Conservation (phyloP, 2,329 filamentous ascomycete genomes). For the Aureobasidium sp. region DNA sequence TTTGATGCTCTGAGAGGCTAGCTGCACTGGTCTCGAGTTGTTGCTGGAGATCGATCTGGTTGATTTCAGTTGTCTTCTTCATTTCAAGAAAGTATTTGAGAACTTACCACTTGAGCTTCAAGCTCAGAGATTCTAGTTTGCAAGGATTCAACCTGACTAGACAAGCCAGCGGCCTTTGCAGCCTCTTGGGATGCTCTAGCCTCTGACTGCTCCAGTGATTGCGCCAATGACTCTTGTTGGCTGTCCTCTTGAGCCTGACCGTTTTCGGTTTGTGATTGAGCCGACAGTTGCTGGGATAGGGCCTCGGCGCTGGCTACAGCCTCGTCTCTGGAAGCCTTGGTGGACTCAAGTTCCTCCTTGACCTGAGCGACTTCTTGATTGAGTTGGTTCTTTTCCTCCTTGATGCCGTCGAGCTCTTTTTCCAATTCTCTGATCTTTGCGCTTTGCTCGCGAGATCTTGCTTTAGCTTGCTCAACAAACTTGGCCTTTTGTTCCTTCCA, state of each 20-base stretch:
- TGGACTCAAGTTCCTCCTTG: conserved; percentile 52
- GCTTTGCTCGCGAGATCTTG: conserved; percentile 56
- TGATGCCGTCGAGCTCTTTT: conserved; percentile 45
- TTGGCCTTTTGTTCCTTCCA: conserved; percentile 43
- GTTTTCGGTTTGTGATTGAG: conserved; percentile 20
- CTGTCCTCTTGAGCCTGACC: conserved; percentile 19
- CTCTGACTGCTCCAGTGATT: conserved; percentile 36
- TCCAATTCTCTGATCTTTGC: conserved; percentile 52
- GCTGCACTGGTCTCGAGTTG: conserved; percentile 18
- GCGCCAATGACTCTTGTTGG: background rate
- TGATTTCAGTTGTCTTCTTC: background rate
- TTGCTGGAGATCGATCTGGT: conserved; percentile 16
- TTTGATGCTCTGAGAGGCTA: conserved; percentile 26
- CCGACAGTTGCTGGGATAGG: conserved; percentile 24
- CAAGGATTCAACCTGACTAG: conserved; percentile 41
- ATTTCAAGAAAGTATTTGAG: background rate
- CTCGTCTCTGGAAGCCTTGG: conserved; percentile 58
- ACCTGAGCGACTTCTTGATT: conserved; percentile 22
- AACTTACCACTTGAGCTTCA: conserved; percentile 49
- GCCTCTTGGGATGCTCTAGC: conserved; percentile 34
- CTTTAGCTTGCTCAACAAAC: conserved; percentile 48
- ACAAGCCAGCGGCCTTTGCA: conserved; percentile 30
- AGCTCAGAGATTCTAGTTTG: conserved; percentile 58
- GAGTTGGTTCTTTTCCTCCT: conserved; percentile 56
- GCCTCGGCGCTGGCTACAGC: conserved; percentile 41